Conservation (phyloP, 371 early-diverging fungal genomes). For the Mortierella sp. region DNA sequence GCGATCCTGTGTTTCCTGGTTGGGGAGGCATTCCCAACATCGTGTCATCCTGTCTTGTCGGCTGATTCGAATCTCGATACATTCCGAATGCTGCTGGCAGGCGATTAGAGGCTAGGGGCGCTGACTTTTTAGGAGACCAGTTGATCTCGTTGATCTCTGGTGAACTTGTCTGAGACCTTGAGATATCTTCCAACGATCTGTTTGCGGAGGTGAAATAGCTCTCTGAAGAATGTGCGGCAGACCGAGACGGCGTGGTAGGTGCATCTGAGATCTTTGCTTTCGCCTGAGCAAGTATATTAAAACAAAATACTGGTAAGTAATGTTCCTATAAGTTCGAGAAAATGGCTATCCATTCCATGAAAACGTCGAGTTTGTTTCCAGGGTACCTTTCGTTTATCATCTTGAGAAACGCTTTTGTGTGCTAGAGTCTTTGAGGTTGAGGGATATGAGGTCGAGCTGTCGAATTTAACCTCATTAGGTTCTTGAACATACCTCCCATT, state of each 20-base stretch:
- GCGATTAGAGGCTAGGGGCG: background rate
- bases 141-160: slow-evolving; percentile 34
- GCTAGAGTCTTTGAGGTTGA: background rate
- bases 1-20: slow-evolving; percentile 8
- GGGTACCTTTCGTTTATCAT: slow-evolving; percentile 9
- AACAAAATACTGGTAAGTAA: slow-evolving; percentile 10
- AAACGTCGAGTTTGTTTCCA: background rate
- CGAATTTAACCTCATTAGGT: slow-evolving; percentile 24
- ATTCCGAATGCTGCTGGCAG: slow-evolving; percentile 38
- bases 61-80: slow-evolving; percentile 32
- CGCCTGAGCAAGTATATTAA: background rate
- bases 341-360: background rate
- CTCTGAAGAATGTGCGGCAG: slow-evolving; percentile 11
- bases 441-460: background rate
- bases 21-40: background rate
- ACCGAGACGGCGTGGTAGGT: background rate
- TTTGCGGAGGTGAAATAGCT: background rate
- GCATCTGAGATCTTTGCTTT: background rate
- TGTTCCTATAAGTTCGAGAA: background rate
- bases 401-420: background rate
- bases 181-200: background rate
- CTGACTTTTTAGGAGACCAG: slow-evolving; percentile 43
- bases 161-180: slow-evolving; percentile 23
- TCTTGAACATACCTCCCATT: slow-evolving; percentile 18
- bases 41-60: slow-evolving; percentile 7